Evolutionary conservation across 768 basidiomycete genomes (phyloP).

Genomic region (Chalciporus piperatus): DNA sequence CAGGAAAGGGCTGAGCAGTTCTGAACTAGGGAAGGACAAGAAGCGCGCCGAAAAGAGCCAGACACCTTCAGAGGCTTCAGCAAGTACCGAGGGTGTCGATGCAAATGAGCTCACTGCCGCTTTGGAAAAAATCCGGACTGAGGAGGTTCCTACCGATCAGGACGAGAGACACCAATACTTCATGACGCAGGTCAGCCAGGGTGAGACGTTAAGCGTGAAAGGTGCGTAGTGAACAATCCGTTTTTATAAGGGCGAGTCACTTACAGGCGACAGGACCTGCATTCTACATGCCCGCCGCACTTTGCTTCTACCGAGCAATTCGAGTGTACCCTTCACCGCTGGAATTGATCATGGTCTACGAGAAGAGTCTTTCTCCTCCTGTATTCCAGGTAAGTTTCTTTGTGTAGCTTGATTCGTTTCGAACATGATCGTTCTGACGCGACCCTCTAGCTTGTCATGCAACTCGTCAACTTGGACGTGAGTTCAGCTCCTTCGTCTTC

Average conservation of each 20-base stretch:
- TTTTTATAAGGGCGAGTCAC: not conserved
- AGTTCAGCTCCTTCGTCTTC: constrained; percentile 55
- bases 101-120: constrained; percentile 60
- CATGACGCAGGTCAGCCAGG: constrained; percentile 83
- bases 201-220: constrained; percentile 76
- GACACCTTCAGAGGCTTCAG: constrained; percentile 38
- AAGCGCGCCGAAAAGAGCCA: constrained; percentile 79
- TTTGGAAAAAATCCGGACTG: constrained; percentile 63
- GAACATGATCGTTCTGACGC: constrained; percentile 1
- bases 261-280: constrained; percentile 58
- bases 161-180: constrained; percentile 88
- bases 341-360: constrained; percentile 92
- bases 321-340: constrained; percentile 92
- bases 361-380: constrained; percentile 81
- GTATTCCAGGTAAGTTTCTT: constrained; percentile 64
- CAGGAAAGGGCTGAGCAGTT: not conserved
- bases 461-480: constrained; percentile 86
- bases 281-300: constrained; percentile 76
- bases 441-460: constrained; percentile 63
- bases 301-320: constrained; percentile 91
- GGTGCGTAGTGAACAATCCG: constrained; percentile 41
- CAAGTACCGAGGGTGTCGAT: constrained; percentile 31
- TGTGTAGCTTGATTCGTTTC: not conserved
- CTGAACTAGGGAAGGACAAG: constrained; percentile 77
- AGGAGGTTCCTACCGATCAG: constrained; percentile 63